Percentiles rank a stretch among this genome's conserved stretches.
Evolutionary conservation across 345 rosid species (phyloP).

Genomic region (Eucalyptus sp.): DNA sequence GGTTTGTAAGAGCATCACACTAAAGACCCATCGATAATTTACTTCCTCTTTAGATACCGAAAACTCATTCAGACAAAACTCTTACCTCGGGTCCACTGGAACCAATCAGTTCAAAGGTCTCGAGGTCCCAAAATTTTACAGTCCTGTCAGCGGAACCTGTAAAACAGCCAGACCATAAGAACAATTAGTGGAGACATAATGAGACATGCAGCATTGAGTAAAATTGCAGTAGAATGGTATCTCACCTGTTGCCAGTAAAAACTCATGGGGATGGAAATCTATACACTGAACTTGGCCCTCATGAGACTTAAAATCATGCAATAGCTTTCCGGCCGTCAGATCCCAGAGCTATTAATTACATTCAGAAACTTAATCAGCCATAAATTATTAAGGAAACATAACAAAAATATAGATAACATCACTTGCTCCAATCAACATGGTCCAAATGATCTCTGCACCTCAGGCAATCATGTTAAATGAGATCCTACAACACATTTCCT

Average conservation of each 20-base stretch:
- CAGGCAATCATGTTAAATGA: background rate
- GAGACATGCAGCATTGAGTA: background rate
- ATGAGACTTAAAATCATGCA: conserved; percentile 85
- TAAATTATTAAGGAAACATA: background rate
- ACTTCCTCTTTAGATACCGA: background rate
- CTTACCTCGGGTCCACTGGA: conserved; percentile 95
- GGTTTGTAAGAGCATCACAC: background rate
- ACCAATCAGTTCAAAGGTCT: conserved; percentile 92
- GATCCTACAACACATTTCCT: background rate
- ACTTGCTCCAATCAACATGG: background rate
- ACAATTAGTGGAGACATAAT: background rate
- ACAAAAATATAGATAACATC: background rate
- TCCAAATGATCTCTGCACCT: background rate
- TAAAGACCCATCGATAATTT: background rate
- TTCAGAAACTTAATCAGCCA: background rate
- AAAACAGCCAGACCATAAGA: background rate
- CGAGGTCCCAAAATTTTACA: conserved; percentile 97
- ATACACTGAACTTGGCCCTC: conserved; percentile 96
- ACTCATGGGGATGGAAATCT: conserved; percentile 98
- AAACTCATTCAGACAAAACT: background rate
- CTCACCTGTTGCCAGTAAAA: conserved; percentile 91
- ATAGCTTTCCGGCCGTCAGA: conserved; percentile 93
- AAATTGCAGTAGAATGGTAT: background rate
- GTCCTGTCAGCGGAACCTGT: conserved; percentile 97
- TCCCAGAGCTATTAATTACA: conserved; percentile 75